A percentile compares a stretch with the other conserved stretches of the same genome.
These are phyloP conservation scores for Vitis rupestris DNA, from an alignment of 164 flowering plant species.

Conservation along the genomic window DNA sequence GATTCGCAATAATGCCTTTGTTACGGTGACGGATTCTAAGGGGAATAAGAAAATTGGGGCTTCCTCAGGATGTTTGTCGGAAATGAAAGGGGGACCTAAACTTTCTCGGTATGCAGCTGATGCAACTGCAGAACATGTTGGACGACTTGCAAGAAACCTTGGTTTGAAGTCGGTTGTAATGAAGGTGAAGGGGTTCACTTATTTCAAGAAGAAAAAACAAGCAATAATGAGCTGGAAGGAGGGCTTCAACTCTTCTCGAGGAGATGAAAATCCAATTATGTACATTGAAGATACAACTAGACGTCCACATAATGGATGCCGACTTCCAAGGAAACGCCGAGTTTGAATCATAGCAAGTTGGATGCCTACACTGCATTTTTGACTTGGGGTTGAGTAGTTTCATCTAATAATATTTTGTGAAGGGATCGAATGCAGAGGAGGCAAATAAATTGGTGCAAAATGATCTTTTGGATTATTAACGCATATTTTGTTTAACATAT, in stretches of 20 bases:
- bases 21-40: conserved; percentile 58
- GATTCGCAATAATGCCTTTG: conserved; percentile 51
- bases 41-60: conserved; percentile 51
- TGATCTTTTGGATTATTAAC: too few relatives aligned
- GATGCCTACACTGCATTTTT: too few relatives aligned
- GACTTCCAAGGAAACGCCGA: conserved; percentile 52
- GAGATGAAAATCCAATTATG: conserved; percentile 40
- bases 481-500: too few relatives aligned
- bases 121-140: conserved; percentile 60
- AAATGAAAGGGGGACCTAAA: conserved; percentile 44
- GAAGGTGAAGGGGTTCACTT: conserved; percentile 55
- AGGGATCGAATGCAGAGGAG: too few relatives aligned
- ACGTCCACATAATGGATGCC: conserved; percentile 58
- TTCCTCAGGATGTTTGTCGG: conserved; percentile 37
- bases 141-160: conserved; percentile 32
- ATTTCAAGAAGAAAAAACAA: conserved; percentile 53
- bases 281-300: conserved; percentile 58
- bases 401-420: too few relatives aligned
- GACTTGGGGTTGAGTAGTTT: too few relatives aligned
- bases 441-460: too few relatives aligned
- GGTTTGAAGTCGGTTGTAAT: conserved; percentile 54
- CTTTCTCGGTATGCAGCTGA: conserved; percentile 46
- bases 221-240: conserved; percentile 55
- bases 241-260: conserved; percentile 37
- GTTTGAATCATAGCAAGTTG: conserved; percentile 14